Conservation (phyloP, 2,329 filamentous ascomycete genomes). For the Purpureocillium lavendulum region DNA sequence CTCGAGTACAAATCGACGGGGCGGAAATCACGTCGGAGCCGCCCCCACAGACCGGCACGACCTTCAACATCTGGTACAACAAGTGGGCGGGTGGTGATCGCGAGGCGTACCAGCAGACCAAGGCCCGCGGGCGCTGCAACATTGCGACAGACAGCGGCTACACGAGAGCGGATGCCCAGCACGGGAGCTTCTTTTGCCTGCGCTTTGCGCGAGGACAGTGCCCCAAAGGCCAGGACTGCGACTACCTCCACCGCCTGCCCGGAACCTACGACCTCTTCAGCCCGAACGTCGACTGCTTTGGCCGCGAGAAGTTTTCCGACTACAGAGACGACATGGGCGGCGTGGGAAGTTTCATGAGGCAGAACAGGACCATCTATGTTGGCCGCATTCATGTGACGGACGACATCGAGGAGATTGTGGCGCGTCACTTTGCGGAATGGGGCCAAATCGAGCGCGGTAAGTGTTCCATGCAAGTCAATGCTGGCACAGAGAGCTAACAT, state of each 20-base stretch:
- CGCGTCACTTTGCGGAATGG: conserved; percentile 95
- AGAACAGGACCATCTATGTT: conserved; percentile 90
- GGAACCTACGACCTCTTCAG: conserved; percentile 84
- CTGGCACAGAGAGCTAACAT: background rate
- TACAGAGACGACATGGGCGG: conserved; percentile 98
- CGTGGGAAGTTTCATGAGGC: conserved; percentile 85
- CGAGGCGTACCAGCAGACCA: conserved; percentile 81
- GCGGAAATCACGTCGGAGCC: conserved; percentile 74
- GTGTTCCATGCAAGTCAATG: conserved; percentile 11
- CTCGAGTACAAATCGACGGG: conserved; percentile 83
- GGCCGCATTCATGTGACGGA: conserved; percentile 92
- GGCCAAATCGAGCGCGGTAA: conserved; percentile 74
- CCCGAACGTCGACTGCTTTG: conserved; percentile 88
- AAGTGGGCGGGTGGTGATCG: conserved; percentile 96
- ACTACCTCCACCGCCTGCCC: conserved; percentile 86
- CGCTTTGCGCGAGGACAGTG: conserved; percentile 80
- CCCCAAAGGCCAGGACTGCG: conserved; percentile 84
- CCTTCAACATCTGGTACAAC: conserved; percentile 91
- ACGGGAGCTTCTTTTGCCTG: conserved; percentile 84
- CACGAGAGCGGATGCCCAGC: conserved; percentile 66
- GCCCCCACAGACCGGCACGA: conserved; percentile 85
- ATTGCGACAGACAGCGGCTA: conserved; percentile 72
- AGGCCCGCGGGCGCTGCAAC: conserved; percentile 83
- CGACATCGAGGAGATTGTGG: conserved; percentile 93
- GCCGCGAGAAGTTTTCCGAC: conserved; percentile 80